Evolutionary conservation across 768 basidiomycete species (phyloP).

Genomic region (Naganishia randhawae): DNA sequence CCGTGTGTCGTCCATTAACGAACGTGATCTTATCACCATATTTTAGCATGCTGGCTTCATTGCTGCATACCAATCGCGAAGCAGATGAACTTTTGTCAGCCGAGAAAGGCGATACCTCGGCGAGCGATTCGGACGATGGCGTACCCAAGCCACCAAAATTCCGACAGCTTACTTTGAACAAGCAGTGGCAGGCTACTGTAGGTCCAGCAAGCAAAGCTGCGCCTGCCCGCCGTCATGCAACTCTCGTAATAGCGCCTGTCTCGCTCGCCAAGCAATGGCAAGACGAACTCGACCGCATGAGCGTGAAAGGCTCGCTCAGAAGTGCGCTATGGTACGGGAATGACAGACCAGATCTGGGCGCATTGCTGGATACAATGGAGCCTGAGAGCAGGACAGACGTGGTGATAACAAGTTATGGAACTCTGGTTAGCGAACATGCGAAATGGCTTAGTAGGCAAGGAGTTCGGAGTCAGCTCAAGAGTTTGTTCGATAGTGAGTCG

Average conservation of each 20-base stretch:
- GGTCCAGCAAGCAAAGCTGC: conserved; percentile 55
- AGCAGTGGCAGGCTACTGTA: conserved; percentile 55
- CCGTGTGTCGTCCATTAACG: background rate
- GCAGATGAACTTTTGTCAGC: conserved; percentile 20
- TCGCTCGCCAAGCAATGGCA: conserved; percentile 88
- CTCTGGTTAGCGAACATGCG: conserved; percentile 75
- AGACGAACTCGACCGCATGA: conserved; percentile 83
- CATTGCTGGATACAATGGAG: conserved; percentile 55
- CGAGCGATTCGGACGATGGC: conserved; percentile 35
- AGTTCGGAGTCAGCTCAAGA: conserved; percentile 56
- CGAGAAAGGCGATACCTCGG: conserved; percentile 41
- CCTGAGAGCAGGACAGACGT: conserved; percentile 63
- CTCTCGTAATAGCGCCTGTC: conserved; percentile 87
- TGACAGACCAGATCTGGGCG: conserved; percentile 69
- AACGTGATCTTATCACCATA: background rate
- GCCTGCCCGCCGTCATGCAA: conserved; percentile 54
- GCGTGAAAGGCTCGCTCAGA: conserved; percentile 64
- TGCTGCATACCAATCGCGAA: conserved; percentile 73
- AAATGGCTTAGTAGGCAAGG: conserved; percentile 40
- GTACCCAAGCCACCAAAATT: conserved; percentile 45
- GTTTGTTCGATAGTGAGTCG: conserved; percentile 44
- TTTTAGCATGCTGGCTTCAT: conserved; percentile 68
- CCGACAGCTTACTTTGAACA: conserved; percentile 47
- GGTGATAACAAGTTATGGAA: conserved; percentile 89
- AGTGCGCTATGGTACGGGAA: conserved; percentile 83